Evolutionary conservation across 2,329 filamentous ascomycete genomes (phyloP), one percentile per base, ranked within the genome.

Genomic region (Orbilia quercus): DNA sequence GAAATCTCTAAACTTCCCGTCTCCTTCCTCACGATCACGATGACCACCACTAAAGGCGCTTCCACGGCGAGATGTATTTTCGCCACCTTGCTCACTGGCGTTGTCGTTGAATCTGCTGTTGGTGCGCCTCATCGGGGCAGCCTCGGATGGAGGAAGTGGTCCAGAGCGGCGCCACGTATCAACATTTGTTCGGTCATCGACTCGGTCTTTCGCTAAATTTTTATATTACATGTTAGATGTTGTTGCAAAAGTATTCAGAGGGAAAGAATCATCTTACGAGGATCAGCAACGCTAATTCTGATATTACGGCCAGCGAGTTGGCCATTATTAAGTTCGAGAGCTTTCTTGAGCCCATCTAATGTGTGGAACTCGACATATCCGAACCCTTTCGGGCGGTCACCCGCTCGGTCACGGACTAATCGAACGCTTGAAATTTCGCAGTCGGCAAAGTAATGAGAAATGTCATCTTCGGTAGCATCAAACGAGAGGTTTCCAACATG

Each of bases 401-500:
- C 90, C 81, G 96, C 86, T 80, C 94, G 95, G 82, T 99, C 96
- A 84, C 97, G 94, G 76, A 99, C 96, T 78, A 99, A 92, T 79
- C 95, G 91, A 76, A 99, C 92, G 80, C 88, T 97, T 76, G 90
- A 90, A 78, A 97, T 89, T 76, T 92, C 87, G 81, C 94, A 97
- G 65, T 86, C 91, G 58, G 85, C 83, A 80, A 99, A 96, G 80
- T 98, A 95, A 58, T 92, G 90, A 77, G 86, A 88, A 75, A 99
- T 89, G 78, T 93, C 90, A 77, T 89, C 90, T 76, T 87, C 86
- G 60, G 91, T 95, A 64, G 93, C 91, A 80, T 99, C 94, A 82
- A 97, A 99, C 54, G 94, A 95, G 74, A 99, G 87, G 81, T 99
- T 99, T 79, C 95, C 95, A 73, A 99, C 86, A 83, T 99, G 95